Evolutionary conservation across 768 basidiomycete species (phyloP).

Genomic region (Tylopilus cervinicoccineus): DNA sequence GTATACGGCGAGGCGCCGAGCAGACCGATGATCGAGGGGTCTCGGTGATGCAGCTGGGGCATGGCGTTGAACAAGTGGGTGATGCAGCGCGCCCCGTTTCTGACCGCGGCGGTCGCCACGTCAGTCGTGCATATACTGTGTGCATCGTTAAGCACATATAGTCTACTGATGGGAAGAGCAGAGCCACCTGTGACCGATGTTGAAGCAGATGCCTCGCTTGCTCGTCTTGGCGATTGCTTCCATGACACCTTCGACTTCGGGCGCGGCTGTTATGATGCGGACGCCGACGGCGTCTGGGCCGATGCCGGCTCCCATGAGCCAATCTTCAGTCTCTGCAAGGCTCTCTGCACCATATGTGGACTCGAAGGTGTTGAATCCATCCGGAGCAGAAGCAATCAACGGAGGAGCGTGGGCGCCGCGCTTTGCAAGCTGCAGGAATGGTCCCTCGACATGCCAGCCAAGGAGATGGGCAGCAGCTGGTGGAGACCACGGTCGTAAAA

Average conservation of each 20-base stretch:
- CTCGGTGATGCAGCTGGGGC: slow-evolving; percentile 86
- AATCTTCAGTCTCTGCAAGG: slow-evolving; percentile 59
- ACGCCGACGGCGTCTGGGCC: slow-evolving; percentile 44
- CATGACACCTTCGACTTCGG: slow-evolving; percentile 83
- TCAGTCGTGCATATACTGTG: slow-evolving; percentile 70
- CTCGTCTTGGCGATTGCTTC: slow-evolving; percentile 55
- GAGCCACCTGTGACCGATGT: slow-evolving; percentile 82
- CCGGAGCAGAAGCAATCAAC: slow-evolving; percentile 56
- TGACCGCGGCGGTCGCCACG: slow-evolving; percentile 65
- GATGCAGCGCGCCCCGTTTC: slow-evolving; percentile 75
- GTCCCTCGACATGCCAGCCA: slow-evolving; percentile 91
- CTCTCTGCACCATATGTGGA: slow-evolving; percentile 68
- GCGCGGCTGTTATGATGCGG: slow-evolving; percentile 82
- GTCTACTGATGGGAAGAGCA: background rate
- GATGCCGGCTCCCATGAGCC: slow-evolving; percentile 47
- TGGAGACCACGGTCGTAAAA: slow-evolving; percentile 66
- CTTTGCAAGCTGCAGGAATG: slow-evolving; percentile 79
- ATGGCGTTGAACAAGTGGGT: slow-evolving; percentile 94
- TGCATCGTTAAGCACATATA: background rate
- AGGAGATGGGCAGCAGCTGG: slow-evolving; percentile 66
- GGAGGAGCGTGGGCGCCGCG: slow-evolving; percentile 78
- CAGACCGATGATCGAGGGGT: slow-evolving; percentile 88
- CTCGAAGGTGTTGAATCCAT: slow-evolving; percentile 68
- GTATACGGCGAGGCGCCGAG: slow-evolving; percentile 72
- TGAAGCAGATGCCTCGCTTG: slow-evolving; percentile 68